Evolutionary conservation across 768 basidiomycete genomes (phyloP), one percentile per base, ranked within the genome.

Genomic region (Cyclocybe cylindracea): DNA sequence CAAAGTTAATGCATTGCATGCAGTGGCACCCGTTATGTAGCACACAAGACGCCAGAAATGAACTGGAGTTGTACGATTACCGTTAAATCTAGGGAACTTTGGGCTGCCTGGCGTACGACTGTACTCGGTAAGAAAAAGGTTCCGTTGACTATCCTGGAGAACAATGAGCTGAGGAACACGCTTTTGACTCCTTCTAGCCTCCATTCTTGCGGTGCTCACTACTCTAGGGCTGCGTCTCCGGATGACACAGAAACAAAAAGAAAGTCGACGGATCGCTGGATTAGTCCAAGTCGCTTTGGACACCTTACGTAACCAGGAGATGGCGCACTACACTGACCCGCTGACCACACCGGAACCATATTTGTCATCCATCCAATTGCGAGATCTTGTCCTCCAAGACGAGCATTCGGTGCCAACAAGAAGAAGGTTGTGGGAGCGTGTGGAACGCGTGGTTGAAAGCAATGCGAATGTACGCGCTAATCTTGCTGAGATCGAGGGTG

Each of bases 381-480:
- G 94, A 49, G 94, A 97, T 70, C 76, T 90, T 48, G 79, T 96
- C 38, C 72, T 97, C 32, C 86, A 89, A 61, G 83, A 89, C 53
- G 87, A 93, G 60, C 89, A 88, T 66, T 90, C 89, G 24, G 79
- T 90, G 36, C 62, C 79, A 18, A 75, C 71, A 32, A 77, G 91
- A 51, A 78, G 78, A 51, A 75, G 82, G 42, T 61, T 97, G 40
- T 97, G 94, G 94, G 77, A 84, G 52, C 78, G 80, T 57, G 94
- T 97, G 44, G 91, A 92, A 66, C 80, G 78, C 47, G 74, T 94
- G 44, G 93, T 97, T 3, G 94, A 95, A 70, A 83, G 85, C 48
- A 97, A 97, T 72, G 82, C 91, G 31, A 97, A 97, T 68, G 90
- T 97, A 39, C 82, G 91, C 55, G 85, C 84, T 31, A 89, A 88